These are phyloP conservation scores for Acacia crassicarpa DNA, from an alignment of 306 rosid genomes.

Conservation along the genomic window DNA sequence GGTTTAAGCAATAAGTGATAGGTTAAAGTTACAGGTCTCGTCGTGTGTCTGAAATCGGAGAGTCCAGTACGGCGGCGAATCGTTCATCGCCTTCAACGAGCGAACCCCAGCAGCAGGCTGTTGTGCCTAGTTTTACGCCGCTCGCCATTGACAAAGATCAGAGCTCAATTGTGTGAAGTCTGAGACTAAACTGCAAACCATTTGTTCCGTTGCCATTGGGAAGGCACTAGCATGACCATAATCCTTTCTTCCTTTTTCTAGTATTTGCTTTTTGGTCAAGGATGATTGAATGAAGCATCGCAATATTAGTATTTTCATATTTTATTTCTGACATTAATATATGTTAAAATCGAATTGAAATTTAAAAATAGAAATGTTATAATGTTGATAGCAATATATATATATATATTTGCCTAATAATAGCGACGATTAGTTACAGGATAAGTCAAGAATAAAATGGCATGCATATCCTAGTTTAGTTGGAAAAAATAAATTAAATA, in stretches of 20 bases:
- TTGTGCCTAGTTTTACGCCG: slow-evolving; percentile 18
- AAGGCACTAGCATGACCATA: neutral
- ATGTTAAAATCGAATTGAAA: no score
- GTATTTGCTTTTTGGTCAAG: no score
- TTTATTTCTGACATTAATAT: no score
- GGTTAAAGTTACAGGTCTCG: slow-evolving; percentile 40
- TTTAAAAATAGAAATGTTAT: no score
- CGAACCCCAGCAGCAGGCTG: slow-evolving; percentile 14
- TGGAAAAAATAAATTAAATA: no score
- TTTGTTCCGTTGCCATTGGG: neutral
- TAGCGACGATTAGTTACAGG: neutral
- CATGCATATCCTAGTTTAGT: neutral
- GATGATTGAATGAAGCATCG: no score
- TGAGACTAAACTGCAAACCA: neutral
- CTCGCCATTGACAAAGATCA: slow-evolving; percentile 21
- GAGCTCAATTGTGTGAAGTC: neutral
- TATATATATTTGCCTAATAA: no score
- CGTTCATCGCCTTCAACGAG: slow-evolving; percentile 27
- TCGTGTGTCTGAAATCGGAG: slow-evolving; percentile 34
- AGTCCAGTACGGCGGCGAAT: slow-evolving; percentile 33
- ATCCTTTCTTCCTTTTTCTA: no score
- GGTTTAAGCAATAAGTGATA: neutral
- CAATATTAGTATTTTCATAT: no score
- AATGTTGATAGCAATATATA: no score
- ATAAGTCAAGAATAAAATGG: neutral